These are phyloP conservation scores for Paramecium pentaurelia DNA, from an alignment of 73 alveolate species.

Conservation along the genomic window DNA sequence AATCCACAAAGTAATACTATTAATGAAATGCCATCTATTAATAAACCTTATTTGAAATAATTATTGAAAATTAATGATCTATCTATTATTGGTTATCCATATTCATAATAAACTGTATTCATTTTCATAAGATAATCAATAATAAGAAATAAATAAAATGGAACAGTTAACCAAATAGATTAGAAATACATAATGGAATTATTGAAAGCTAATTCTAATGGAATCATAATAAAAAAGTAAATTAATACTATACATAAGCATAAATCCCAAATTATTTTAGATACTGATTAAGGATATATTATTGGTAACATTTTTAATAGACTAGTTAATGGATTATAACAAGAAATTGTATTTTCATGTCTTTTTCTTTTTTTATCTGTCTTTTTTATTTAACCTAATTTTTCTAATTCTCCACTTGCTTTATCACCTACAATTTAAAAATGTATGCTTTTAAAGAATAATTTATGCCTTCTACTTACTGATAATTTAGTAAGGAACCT, in stretches of 20 bases:
- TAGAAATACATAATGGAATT: background rate
- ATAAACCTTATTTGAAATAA: background rate
- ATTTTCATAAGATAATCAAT: background rate
- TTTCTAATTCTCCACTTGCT: constrained; percentile 4
- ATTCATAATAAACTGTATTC: constrained; percentile 32
- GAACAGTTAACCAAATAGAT: background rate
- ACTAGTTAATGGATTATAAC: background rate
- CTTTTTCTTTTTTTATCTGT: background rate
- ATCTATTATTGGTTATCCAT: constrained; percentile 10
- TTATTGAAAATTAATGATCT: background rate
- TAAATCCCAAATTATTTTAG: constrained; percentile 14
- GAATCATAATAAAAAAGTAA: constrained; percentile 27
- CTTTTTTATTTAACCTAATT: background rate
- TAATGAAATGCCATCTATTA: constrained; percentile 9
- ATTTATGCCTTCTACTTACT: background rate
- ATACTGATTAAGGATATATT: background rate
- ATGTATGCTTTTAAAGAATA: background rate
- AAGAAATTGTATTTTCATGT: background rate
- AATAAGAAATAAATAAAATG: background rate
- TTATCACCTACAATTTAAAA: constrained; percentile 13
- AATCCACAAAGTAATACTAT: background rate
- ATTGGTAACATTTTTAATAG: background rate
- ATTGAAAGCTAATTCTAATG: background rate
- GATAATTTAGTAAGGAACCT: constrained; percentile 3
- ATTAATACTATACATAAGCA: background rate